Conservation (phyloP, 805 yeast genomes). For the Schwanniomyces vanrijiae region DNA sequence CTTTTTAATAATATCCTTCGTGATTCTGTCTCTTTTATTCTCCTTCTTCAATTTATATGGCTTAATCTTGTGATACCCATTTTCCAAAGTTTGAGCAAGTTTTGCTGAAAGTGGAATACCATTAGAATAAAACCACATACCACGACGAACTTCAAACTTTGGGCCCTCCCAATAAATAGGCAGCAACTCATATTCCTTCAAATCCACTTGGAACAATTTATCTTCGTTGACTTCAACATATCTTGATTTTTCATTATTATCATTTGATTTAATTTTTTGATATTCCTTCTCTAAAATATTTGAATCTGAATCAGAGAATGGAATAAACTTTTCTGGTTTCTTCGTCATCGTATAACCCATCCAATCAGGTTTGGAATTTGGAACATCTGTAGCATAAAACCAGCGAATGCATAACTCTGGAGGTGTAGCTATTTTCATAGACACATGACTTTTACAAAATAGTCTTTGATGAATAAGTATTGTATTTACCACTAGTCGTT, state of each 20-base stretch:
- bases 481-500: not conserved
- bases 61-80: conserved; percentile 42
- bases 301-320: conserved; percentile 68
- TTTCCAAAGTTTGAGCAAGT: conserved; percentile 60
- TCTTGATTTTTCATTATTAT: conserved; percentile 3
- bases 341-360: conserved; percentile 50
- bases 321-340: conserved; percentile 59
- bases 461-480: not conserved
- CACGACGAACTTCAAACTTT: conserved; percentile 75
- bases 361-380: conserved; percentile 65
- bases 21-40: not conserved
- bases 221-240: conserved; percentile 76
- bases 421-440: not conserved
- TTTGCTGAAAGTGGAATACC: conserved; percentile 53
- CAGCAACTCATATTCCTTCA: conserved; percentile 49
- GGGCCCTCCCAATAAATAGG: conserved; percentile 94
- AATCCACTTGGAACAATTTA: conserved; percentile 69
- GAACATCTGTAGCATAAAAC: conserved; percentile 85
- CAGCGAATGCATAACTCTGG: conserved; percentile 44
- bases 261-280: conserved; percentile 14
- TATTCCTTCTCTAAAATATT: conserved; percentile 55
- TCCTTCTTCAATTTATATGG: conserved; percentile 27
- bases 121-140: conserved; percentile 73
- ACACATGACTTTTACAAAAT: not conserved
- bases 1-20: conserved; percentile 11